Percentiles rank a stretch among this genome's conserved stretches.
Conservation (phyloP, 75 land plant species). For the Sequoia sempervirens region DNA sequence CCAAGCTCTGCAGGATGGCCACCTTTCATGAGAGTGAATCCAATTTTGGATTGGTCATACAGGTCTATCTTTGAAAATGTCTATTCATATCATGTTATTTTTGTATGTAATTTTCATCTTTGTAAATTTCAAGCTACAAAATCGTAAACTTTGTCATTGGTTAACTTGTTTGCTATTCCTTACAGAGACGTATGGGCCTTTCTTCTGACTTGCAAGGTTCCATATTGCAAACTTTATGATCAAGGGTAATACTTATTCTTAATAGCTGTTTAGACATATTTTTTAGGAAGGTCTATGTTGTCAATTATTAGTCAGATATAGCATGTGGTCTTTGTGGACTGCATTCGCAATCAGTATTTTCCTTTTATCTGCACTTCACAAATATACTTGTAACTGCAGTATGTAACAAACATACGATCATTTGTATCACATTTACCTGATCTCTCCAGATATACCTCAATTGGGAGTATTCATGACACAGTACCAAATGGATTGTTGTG, state of each 20-base stretch:
- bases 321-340: not conserved
- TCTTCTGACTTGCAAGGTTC: conserved; percentile 80
- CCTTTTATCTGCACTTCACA: not conserved
- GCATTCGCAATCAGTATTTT: not conserved
- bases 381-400: too few relatives aligned
- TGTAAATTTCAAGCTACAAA: not conserved
- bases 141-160: not conserved
- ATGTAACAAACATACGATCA: not conserved
- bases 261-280: not conserved
- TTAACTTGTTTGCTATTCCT: conserved; percentile 9
- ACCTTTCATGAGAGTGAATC: conserved; percentile 96
- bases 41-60: conserved; percentile 97
- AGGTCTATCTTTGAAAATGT: conserved; percentile 41
- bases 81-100: not conserved
- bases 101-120: conserved; percentile 2
- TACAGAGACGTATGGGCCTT: conserved; percentile 96
- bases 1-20: conserved; percentile 98
- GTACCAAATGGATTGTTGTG: conserved; percentile 79
- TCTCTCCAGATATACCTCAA: conserved; percentile 76
- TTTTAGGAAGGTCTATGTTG: not conserved
- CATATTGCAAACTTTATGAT: conserved; percentile 92
- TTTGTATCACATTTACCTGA: conserved; percentile 6
- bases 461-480: conserved; percentile 93
- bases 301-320: not conserved
- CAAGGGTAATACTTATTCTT: conserved; percentile 59